Conservation (phyloP, 139 green algal species). For the Tetradesmus lagerheimii region DNA sequence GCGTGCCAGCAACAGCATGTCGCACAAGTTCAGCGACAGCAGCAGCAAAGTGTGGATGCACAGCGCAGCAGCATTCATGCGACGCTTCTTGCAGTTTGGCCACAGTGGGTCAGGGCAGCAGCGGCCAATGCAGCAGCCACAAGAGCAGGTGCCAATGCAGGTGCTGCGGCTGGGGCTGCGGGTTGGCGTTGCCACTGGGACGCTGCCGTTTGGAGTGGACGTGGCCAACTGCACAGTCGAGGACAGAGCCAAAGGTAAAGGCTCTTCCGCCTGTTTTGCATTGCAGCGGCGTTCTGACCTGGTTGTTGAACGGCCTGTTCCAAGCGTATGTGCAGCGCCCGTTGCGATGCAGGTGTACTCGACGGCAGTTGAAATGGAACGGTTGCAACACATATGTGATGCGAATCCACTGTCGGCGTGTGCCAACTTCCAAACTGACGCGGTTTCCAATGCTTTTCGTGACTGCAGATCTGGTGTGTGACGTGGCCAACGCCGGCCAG, state of each 20-base stretch:
- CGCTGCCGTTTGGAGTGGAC: conserved; percentile 5
- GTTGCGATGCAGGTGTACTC: too few relatives aligned
- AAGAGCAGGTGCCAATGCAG: background rate
- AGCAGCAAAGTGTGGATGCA: background rate
- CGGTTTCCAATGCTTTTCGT: background rate
- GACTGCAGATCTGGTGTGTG: background rate
- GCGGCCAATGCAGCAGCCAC: background rate
- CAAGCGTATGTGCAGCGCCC: too few relatives aligned
- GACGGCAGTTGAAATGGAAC: too few relatives aligned
- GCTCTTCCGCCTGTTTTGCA: background rate
- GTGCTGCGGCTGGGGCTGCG: background rate
- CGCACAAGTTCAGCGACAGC: background rate
- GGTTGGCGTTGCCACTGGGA: background rate
- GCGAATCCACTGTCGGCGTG: too few relatives aligned
- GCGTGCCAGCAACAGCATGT: background rate
- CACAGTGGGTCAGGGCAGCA: background rate
- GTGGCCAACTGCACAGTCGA: background rate
- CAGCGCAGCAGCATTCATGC: background rate
- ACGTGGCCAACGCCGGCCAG: conserved; percentile 21
- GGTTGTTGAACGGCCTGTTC: too few relatives aligned
- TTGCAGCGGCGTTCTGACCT: too few relatives aligned
- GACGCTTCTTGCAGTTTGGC: background rate
- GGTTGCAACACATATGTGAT: too few relatives aligned
- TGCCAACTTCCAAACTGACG: too few relatives aligned
- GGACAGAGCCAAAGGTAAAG: background rate